These are phyloP conservation scores for Alternaria infectoria DNA, from an alignment of 2,329 filamentous ascomycete genomes.

Conservation along the genomic window DNA sequence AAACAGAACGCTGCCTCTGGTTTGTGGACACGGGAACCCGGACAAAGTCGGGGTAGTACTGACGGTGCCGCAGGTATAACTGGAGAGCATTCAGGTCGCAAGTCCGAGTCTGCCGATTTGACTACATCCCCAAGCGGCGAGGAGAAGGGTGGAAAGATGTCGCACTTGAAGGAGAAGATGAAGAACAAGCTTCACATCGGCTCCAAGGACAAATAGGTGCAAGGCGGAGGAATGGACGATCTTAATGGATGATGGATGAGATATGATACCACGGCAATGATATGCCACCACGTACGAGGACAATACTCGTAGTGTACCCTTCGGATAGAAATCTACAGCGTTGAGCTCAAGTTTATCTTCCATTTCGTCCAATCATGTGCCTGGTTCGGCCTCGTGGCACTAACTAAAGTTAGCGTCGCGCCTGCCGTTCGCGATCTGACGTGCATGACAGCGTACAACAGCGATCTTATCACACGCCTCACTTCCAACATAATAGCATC, in stretches of 20 bases:
- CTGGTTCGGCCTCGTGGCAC: constrained; percentile 21
- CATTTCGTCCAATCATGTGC: constrained; percentile 24
- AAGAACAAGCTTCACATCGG: constrained; percentile 70
- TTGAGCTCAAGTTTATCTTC: not conserved
- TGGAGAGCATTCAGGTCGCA: constrained; percentile 60
- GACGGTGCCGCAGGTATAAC: constrained; percentile 56
- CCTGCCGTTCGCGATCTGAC: constrained; percentile 11
- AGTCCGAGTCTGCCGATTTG: constrained; percentile 32
- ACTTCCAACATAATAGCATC: constrained; percentile 16
- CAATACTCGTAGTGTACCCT: constrained; percentile 7
- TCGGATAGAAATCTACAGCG: constrained; percentile 4
- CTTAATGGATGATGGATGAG: constrained; percentile 14
- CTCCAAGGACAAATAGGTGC: constrained; percentile 39
- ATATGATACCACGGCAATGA: constrained; percentile 32
- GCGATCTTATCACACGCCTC: constrained; percentile 30
- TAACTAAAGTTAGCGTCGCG: constrained; percentile 21
- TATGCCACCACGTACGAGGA: constrained; percentile 5
- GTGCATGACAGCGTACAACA: constrained; percentile 18
- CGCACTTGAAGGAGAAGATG: constrained; percentile 65
- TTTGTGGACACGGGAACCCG: constrained; percentile 31
- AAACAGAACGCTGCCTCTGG: constrained; percentile 10
- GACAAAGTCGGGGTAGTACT: constrained; percentile 39
- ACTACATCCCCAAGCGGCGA: constrained; percentile 18
- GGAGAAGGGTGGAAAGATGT: constrained; percentile 54
- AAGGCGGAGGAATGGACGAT: not conserved